These are phyloP conservation scores for Polyplosphaeria fusca DNA, from an alignment of 495 filamentous ascomycete species.

Conservation along the genomic window DNA sequence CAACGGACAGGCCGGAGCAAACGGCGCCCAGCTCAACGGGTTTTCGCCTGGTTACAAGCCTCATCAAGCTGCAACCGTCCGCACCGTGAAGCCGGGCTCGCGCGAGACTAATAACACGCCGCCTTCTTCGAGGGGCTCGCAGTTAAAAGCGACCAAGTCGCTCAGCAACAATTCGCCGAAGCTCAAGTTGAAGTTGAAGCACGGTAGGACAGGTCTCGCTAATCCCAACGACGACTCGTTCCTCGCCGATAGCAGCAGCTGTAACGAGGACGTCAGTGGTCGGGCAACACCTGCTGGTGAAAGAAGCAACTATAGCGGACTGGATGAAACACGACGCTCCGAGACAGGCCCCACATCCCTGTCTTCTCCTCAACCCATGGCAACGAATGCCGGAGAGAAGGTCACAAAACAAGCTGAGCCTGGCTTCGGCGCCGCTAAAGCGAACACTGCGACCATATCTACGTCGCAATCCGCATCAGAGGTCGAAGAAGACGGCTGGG, in stretches of 20 bases:
- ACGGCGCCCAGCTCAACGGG: conserved; percentile 37
- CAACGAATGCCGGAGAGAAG: conserved; percentile 15
- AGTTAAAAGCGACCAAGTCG: conserved; percentile 16
- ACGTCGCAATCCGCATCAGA: conserved; percentile 29
- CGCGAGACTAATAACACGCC: conserved; percentile 22
- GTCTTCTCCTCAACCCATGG: background rate
- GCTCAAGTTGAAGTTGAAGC: conserved; percentile 32
- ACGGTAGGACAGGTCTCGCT: conserved; percentile 17
- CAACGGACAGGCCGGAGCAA: conserved; percentile 33
- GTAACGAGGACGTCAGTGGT: conserved; percentile 44
- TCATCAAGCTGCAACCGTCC: conserved; percentile 57
- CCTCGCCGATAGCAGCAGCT: conserved; percentile 50
- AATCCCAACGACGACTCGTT: conserved; percentile 47
- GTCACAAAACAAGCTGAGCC: conserved; percentile 11
- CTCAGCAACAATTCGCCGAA: conserved; percentile 27
- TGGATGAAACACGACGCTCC: conserved; percentile 23
- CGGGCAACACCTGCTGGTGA: conserved; percentile 26
- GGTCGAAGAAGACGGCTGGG: conserved; percentile 36
- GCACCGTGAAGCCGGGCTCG: conserved; percentile 44
- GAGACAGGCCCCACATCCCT: conserved; percentile 24
- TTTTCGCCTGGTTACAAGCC: conserved; percentile 67
- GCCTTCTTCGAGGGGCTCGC: conserved; percentile 25
- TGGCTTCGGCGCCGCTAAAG: background rate
- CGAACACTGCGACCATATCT: background rate
- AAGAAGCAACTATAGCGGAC: conserved; percentile 1